Conservation (phyloP, 2,329 filamentous ascomycete genomes). For the Nemania sp. region DNA sequence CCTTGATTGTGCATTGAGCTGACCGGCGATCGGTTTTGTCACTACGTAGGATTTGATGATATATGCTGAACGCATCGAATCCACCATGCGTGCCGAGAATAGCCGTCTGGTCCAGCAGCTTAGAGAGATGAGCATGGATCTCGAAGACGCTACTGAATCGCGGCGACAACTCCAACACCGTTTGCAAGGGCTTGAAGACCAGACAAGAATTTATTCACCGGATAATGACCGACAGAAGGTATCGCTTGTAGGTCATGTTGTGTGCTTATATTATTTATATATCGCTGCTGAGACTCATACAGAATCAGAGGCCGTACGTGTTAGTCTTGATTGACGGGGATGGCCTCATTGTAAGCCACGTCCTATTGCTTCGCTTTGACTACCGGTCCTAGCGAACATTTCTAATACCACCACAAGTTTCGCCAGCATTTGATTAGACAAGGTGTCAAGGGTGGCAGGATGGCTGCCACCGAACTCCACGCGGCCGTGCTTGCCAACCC, state of each 20-base stretch:
- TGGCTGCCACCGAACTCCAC: slow-evolving; percentile 54
- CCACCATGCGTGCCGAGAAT: slow-evolving; percentile 49
- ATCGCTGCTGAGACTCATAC: slow-evolving; percentile 27
- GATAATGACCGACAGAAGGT: slow-evolving; percentile 54
- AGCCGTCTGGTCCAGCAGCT: slow-evolving; percentile 46
- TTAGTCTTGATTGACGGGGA: slow-evolving; percentile 66
- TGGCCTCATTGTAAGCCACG: slow-evolving; percentile 56
- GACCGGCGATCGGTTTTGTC: slow-evolving; percentile 6
- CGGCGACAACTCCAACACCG: slow-evolving; percentile 55
- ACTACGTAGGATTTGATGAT: slow-evolving; percentile 50
- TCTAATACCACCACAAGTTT: slow-evolving; percentile 50
- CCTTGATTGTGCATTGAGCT: slow-evolving; percentile 7
- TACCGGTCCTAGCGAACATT: slow-evolving; percentile 13
- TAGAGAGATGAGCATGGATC: slow-evolving; percentile 51
- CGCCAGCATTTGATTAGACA: slow-evolving; percentile 57
- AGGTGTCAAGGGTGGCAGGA: slow-evolving; percentile 59
- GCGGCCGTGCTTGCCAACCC: slow-evolving; percentile 50
- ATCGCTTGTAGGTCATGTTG: slow-evolving; percentile 25
- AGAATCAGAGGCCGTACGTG: slow-evolving; percentile 63
- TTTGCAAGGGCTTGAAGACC: slow-evolving; percentile 45
- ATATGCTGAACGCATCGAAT: slow-evolving; percentile 51
- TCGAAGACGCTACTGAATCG: slow-evolving; percentile 52
- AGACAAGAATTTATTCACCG: slow-evolving; percentile 41
- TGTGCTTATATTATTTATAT: slow-evolving; percentile 12
- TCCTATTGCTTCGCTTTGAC: slow-evolving; percentile 13